A percentile compares a stretch with the other conserved stretches of the same genome.
Evolutionary conservation across 1,284 basidiomycete genomes (phyloP).

Genomic region (Schizophyllum commune): DNA sequence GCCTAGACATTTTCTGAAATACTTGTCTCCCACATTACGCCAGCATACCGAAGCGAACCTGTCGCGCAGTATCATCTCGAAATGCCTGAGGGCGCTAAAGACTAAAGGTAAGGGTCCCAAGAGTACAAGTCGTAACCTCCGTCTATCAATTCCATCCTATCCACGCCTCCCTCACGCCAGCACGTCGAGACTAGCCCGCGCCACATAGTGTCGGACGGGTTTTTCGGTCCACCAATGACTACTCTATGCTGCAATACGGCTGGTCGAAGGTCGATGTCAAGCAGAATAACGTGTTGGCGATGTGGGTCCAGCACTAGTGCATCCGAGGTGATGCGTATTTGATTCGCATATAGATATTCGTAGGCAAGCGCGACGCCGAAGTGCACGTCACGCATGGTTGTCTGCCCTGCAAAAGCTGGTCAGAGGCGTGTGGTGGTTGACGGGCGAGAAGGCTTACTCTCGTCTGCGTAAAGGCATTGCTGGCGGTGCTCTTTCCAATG

Average conservation of each 20-base stretch:
- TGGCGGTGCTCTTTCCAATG: neutral
- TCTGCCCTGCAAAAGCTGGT: neutral
- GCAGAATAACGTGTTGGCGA: neutral
- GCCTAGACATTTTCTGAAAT: too few relatives aligned
- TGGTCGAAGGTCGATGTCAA: neutral
- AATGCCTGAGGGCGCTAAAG: too few relatives aligned
- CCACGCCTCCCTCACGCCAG: neutral
- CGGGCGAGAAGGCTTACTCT: neutral
- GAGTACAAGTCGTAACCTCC: too few relatives aligned
- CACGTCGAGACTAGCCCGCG: neutral
- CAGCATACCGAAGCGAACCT: too few relatives aligned
- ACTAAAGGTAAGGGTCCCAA: too few relatives aligned
- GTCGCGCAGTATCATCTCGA: too few relatives aligned
- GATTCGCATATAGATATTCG: neutral
- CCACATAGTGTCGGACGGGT: neutral
- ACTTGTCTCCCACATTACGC: too few relatives aligned
- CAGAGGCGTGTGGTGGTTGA: neutral
- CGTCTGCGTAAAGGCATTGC: neutral
- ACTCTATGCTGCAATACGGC: neutral
- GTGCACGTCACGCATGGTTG: neutral
- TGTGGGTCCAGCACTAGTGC: neutral
- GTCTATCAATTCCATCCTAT: neutral
- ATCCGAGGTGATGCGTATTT: neutral
- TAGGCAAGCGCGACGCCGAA: neutral
- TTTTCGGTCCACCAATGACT: neutral